phyloP scores from a whole-genome alignment of 1,284 basidiomycete species.

The Leccinum pallidistipes region DNA sequence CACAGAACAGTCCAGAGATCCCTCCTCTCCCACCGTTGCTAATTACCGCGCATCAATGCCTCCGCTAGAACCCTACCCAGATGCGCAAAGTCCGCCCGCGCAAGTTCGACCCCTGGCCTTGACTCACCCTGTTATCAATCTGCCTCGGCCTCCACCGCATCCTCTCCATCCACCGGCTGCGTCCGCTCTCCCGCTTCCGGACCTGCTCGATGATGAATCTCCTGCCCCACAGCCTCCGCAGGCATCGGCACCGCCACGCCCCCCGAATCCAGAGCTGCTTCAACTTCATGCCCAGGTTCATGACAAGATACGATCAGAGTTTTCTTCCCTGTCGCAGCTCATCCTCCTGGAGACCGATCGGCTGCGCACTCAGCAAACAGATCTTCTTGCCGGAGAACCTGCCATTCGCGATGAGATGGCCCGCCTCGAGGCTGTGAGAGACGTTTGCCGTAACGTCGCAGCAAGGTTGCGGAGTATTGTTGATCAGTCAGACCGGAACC shows the following conservation, averaged over 20 bases:
- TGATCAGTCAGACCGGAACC: conserved; percentile 60
- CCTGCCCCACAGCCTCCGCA: conserved; percentile 31
- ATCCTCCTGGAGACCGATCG: conserved; percentile 73
- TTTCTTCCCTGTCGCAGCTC: conserved; percentile 64
- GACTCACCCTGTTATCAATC: conserved; percentile 15
- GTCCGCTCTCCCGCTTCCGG: conserved; percentile 38
- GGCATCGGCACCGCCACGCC: conserved; percentile 67
- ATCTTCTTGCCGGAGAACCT: conserved; percentile 86
- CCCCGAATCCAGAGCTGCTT: conserved; percentile 87
- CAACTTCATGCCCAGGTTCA: conserved; percentile 83
- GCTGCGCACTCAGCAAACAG: conserved; percentile 75
- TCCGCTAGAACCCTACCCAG: conserved; percentile 24
- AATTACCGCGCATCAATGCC: conserved; percentile 33
- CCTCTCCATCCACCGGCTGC: conserved; percentile 23
- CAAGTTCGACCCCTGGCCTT: conserved; percentile 16
- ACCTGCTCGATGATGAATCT: conserved; percentile 54
- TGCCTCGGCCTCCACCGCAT: conserved; percentile 25
- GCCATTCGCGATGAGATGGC: conserved; percentile 96
- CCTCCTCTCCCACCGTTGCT: conserved; percentile 25
- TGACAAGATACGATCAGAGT: conserved; percentile 69
- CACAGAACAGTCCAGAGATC: conserved; percentile 22
- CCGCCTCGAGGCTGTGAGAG: conserved; percentile 91
- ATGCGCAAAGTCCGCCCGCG: conserved; percentile 19
- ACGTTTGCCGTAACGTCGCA: conserved; percentile 84
- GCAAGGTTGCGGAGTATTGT: conserved; percentile 66